Evolutionary conservation across 305 asterid species (phyloP).

Genomic region (Fraxinus ornus): DNA sequence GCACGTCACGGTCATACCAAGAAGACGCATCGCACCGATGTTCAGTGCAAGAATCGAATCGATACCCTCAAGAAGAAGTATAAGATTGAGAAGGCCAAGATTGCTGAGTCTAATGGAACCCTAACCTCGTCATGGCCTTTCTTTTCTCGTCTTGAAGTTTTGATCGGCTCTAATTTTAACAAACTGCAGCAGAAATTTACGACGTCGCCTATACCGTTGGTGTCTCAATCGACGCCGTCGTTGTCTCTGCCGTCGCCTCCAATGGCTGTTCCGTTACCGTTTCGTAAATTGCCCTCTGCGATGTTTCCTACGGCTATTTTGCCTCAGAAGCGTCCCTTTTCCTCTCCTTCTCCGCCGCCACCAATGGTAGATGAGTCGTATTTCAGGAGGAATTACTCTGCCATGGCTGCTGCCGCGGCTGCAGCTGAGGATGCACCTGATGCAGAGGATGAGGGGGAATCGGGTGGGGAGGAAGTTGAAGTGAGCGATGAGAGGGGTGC

Average conservation of each 20-base stretch:
- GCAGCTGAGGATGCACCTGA: conserved; percentile 39
- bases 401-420: conserved; percentile 84
- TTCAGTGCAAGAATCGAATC: conserved; percentile 69
- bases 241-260: conserved; percentile 65
- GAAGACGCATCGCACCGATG: conserved; percentile 70
- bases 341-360: conserved; percentile 40
- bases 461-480: conserved; percentile 52
- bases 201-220: conserved; percentile 27
- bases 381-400: conserved; percentile 78
- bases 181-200: conserved; percentile 33
- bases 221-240: conserved; percentile 55
- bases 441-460: conserved; percentile 41
- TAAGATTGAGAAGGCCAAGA: conserved; percentile 56
- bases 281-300: conserved; percentile 27
- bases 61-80: conserved; percentile 70
- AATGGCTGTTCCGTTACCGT: conserved; percentile 38
- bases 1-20: conserved; percentile 69
- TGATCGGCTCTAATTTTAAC: conserved; percentile 50
- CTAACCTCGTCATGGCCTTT: conserved; percentile 60
- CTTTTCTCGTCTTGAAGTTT: conserved; percentile 41
- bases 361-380: conserved; percentile 50
- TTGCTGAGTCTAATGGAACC: conserved; percentile 36
- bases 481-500: conserved; percentile 48
- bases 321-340: conserved; percentile 59
- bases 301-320: conserved; percentile 15